Percentiles rank a stretch among this genome's conserved stretches.
Evolutionary conservation across 2,329 filamentous ascomycete genomes (phyloP).

Genomic region (Aspergillus sclerotialis): DNA sequence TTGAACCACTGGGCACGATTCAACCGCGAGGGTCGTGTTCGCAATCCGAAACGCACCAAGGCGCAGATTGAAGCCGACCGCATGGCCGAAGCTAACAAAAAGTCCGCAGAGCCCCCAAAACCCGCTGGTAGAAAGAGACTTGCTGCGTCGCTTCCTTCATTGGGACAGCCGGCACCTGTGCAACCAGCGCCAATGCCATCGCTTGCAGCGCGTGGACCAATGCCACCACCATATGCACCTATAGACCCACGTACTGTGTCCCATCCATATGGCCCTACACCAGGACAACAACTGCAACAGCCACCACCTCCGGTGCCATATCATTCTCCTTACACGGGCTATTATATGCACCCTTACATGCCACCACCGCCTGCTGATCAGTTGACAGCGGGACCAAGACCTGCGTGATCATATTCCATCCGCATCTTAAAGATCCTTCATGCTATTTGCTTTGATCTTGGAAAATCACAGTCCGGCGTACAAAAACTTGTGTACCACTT

Average conservation of each 20-base stretch:
- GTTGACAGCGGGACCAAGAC: slow-evolving; percentile 13
- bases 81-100: slow-evolving; percentile 21
- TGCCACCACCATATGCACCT: slow-evolving; percentile 16
- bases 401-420: slow-evolving; percentile 12
- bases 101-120: slow-evolving; percentile 19
- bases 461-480: too few relatives aligned
- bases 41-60: slow-evolving; percentile 39
- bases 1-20: slow-evolving; percentile 39
- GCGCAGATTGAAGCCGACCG: slow-evolving; percentile 38
- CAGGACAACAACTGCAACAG: too few relatives aligned
- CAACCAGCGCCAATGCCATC: slow-evolving; percentile 12
- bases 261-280: slow-evolving; percentile 11
- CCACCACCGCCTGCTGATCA: slow-evolving; percentile 7
- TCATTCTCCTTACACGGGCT: slow-evolving; percentile 18
- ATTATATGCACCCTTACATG: slow-evolving; percentile 15
- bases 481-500: too few relatives aligned
- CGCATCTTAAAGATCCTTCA: too few relatives aligned
- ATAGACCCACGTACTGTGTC: slow-evolving; percentile 17
- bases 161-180: slow-evolving; percentile 9
- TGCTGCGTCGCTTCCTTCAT: slow-evolving; percentile 5
- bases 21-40: slow-evolving; percentile 35
- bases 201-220: slow-evolving; percentile 3
- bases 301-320: slow-evolving; percentile 14
- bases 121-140: slow-evolving; percentile 17
- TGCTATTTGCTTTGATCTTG: too few relatives aligned